These are phyloP conservation scores for Borovskyia barvae DNA, from an alignment of 208 protist species.

Conservation along the genomic window DNA sequence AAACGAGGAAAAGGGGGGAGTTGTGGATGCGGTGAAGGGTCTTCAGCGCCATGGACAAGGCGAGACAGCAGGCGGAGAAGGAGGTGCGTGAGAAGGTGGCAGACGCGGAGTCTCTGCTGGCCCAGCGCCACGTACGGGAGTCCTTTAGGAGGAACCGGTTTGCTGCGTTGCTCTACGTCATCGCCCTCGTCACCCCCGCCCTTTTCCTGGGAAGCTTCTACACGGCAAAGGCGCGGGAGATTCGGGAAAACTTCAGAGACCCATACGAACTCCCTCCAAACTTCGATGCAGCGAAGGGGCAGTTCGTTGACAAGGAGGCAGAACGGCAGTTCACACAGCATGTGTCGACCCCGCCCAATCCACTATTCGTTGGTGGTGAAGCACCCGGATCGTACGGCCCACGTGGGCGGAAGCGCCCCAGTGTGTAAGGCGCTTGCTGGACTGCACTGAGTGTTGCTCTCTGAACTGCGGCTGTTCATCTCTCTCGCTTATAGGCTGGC, in stretches of 20 bases:
- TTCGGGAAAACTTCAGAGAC: constrained; percentile 61
- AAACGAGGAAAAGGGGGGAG: no score
- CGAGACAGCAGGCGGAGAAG: constrained; percentile 48
- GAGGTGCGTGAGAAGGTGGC: constrained; percentile 59
- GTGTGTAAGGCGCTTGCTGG: background rate
- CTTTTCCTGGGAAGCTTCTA: constrained; percentile 68
- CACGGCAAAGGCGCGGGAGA: constrained; percentile 51
- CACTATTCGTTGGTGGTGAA: constrained; percentile 50
- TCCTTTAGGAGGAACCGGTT: constrained; percentile 73
- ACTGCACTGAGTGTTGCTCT: background rate
- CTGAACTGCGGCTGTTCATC: no score
- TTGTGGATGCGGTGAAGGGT: no score
- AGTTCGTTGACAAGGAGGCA: constrained; percentile 17
- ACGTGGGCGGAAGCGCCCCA: constrained; percentile 17
- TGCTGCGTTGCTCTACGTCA: constrained; percentile 40
- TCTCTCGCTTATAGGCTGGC: no score
- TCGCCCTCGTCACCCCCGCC: constrained; percentile 44
- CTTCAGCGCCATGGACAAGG: constrained; percentile 47
- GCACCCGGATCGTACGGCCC: constrained; percentile 40
- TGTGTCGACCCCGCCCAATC: constrained; percentile 16
- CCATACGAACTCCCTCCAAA: constrained; percentile 72
- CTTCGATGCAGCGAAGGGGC: constrained; percentile 63
- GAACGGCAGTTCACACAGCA: constrained; percentile 9
- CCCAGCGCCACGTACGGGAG: constrained; percentile 65
- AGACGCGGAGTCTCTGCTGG: constrained; percentile 56